Conservation (phyloP, 768 basidiomycete species). For the Tulasnella sp. region DNA sequence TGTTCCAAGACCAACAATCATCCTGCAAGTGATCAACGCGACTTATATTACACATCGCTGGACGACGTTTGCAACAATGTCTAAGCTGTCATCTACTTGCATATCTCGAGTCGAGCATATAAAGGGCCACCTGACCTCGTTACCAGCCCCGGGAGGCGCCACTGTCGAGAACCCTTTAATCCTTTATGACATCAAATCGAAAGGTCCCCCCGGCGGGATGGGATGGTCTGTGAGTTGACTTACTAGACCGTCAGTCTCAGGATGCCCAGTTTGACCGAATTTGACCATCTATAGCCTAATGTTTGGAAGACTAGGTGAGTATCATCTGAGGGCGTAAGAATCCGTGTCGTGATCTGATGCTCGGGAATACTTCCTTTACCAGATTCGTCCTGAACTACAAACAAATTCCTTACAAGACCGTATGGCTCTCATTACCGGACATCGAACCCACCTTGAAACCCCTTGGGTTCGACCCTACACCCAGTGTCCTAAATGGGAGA, state of each 20-base stretch:
- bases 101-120: background rate
- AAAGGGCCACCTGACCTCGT: background rate
- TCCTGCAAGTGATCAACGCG: too few relatives aligned
- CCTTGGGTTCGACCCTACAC: background rate
- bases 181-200: constrained; percentile 16
- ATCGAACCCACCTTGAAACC: constrained; percentile 9
- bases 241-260: background rate
- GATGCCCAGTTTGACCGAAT: background rate
- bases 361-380: background rate
- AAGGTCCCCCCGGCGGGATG: background rate
- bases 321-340: background rate
- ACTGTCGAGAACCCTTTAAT: constrained; percentile 1
- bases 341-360: background rate
- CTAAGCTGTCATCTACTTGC: background rate
- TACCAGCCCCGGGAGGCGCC: background rate
- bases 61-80: too few relatives aligned
- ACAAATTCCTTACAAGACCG: constrained; percentile 15
- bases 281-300: constrained; percentile 5
- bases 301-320: constrained; percentile 15
- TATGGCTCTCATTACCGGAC: constrained; percentile 11
- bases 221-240: constrained; percentile 14
- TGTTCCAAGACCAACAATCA: too few relatives aligned
- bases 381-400: constrained; percentile 20
- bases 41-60: background rate
- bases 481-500: background rate